Conservation (phyloP, 148 eudicot genomes). For the Cornus florida region DNA sequence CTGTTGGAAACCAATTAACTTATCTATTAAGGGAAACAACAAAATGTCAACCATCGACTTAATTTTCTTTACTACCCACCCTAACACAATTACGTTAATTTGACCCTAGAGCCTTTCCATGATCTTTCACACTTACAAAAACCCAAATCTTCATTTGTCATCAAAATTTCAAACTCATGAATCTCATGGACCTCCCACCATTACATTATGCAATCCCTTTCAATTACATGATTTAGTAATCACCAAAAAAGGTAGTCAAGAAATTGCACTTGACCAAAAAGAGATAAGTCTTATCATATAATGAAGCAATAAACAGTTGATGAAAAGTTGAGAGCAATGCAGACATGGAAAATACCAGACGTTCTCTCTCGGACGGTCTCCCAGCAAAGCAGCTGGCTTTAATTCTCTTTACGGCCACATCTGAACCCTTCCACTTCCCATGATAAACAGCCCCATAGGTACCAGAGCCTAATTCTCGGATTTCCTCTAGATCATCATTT, state of each 20-base stretch:
- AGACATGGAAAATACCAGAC: conserved; percentile 57
- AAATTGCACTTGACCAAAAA: background rate
- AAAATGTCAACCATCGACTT: too few relatives aligned
- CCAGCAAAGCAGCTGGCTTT: conserved; percentile 99
- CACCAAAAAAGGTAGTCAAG: background rate
- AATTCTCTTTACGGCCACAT: conserved; percentile 97
- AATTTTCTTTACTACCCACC: too few relatives aligned
- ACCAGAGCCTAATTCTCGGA: conserved; percentile 88
- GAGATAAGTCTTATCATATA: background rate
- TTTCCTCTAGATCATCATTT: conserved; percentile 92
- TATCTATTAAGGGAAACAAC: too few relatives aligned
- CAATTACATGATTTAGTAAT: background rate
- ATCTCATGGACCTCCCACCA: too few relatives aligned
- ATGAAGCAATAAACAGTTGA: background rate
- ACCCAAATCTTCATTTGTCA: too few relatives aligned
- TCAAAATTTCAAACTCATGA: too few relatives aligned
- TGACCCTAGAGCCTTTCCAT: too few relatives aligned
- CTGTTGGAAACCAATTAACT: too few relatives aligned
- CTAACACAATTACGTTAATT: too few relatives aligned
- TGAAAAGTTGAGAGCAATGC: background rate
- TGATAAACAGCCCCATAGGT: conserved; percentile 93
- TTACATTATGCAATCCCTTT: too few relatives aligned
- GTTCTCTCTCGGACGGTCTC: conserved; percentile 87
- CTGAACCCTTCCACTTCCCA: conserved; percentile 99
- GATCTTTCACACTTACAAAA: too few relatives aligned